Evolutionary conservation across 768 basidiomycete species (phyloP), one percentile per base, ranked within the genome.

Genomic region (Tylopilus vinaceipallidus): DNA sequence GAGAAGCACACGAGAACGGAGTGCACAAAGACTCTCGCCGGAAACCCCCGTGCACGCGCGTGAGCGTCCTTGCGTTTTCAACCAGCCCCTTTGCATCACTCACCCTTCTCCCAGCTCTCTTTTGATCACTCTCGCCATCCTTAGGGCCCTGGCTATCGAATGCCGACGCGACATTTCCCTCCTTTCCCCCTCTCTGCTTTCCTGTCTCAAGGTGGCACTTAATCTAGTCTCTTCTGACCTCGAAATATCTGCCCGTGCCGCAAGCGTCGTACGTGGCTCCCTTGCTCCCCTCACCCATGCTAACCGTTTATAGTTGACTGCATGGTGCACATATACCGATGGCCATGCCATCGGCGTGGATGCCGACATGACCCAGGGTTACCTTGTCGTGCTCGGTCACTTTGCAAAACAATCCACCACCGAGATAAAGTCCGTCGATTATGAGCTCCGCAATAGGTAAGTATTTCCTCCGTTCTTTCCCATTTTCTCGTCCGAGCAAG

Each of bases 241-340:
- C 24, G 91, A 92, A 63, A 79, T 93, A 10, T 72, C 78, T 29
- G 86, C 86, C 4, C 80, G 87, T 59, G 83, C 86, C 11, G 91
- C 91, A 19, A 87, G 80, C 61, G 81, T 93, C 45, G 92, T 92
- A 65, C 59, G 88, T 78, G 12, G 27, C 16, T 26, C 13, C 34
- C 19, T 17, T 49, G 2, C 24, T 23, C 0, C 4, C 37, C 19
- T 37, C 51, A 6, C 19, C 12, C 13, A 17, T 17, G 20, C 41
- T 59, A 6, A 52, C 30, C 38, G 3, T 16, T n/a, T 4, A 27
- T 58, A 94, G 88, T 92, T 95, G 60, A 89, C 86, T 3, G 86
- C 91, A 2, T 98, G 91, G 87, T 86, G 88, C 17, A 94, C 93
- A 14, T 97, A 85, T 57, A 92, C 94, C 19, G 87, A 95, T 57